Conservation (phyloP, 768 basidiomycete species). For the Tremella mesenterica region DNA sequence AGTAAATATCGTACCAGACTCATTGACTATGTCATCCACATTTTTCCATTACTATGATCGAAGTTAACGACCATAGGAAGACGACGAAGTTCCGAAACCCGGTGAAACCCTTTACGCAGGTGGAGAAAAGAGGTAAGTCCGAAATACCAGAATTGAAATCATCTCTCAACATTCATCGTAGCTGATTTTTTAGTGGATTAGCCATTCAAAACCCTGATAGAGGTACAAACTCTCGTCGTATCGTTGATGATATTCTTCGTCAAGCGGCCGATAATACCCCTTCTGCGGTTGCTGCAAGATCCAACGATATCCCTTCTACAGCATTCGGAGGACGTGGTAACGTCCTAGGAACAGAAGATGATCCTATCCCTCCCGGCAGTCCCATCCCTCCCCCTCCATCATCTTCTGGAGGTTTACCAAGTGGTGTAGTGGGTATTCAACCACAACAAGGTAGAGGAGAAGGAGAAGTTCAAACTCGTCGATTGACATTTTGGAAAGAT, state of each 20-base stretch:
- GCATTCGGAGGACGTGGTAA: slow-evolving; percentile 68
- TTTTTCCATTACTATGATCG: slow-evolving; percentile 6
- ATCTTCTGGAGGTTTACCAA: too few species aligned
- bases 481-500: slow-evolving; percentile 83
- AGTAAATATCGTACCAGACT: neutral
- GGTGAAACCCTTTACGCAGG: slow-evolving; percentile 76
- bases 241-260: slow-evolving; percentile 56
- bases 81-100: slow-evolving; percentile 36
- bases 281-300: neutral
- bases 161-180: neutral
- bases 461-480: slow-evolving; percentile 58
- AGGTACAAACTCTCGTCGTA: slow-evolving; percentile 23
- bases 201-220: slow-evolving; percentile 79
- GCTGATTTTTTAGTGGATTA: slow-evolving; percentile 57
- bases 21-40: neutral
- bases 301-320: slow-evolving; percentile 40
- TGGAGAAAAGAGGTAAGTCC: slow-evolving; percentile 83
- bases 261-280: slow-evolving; percentile 64
- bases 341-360: slow-evolving; percentile 82
- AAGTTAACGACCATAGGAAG: slow-evolving; percentile 50
- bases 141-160: too few species aligned
- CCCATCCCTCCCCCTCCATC: too few species aligned
- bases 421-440: too few species aligned
- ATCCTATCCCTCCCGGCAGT: slow-evolving; percentile 46
- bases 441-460: too few species aligned